Base-by-base conservation (phyloP, 495 filamentous ascomycete species). In the Lentithecium fluviatile region DNA sequence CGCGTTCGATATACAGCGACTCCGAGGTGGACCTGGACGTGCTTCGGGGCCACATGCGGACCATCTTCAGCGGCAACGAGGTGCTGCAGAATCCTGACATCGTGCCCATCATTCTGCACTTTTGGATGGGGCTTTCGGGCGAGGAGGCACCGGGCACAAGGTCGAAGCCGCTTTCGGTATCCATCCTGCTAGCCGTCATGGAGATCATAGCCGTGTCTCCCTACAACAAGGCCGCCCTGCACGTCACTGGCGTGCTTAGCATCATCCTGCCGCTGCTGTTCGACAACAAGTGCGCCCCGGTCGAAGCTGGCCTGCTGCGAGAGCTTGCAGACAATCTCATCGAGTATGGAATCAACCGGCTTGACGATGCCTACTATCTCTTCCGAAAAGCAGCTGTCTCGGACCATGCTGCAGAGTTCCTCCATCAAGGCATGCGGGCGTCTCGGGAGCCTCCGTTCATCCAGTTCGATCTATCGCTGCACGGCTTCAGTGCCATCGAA, bases 401-500 rank as follows among this genome's bases (percentile, higher is more conserved):
- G 42, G 69, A 83, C 11, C 70, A 78, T 26, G 82, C 86, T 13
- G 83, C 87, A 32, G 79, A 84, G 38, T 91, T 96, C 63, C 85
- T 95, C 36, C 77, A 93, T 17, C 77, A 82, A 58, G 84, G 85
- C 53, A 81, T 95, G 55, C 83, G 86, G 66, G 77, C 78, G 47
- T 90, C 91, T 48, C 83, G 85, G 56, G 80, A 82, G 19, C 90
- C 94, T 29, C 81, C 92, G 2, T 90, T 88, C 66, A 86, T 98
- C 68, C 90, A 97, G 67, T 97, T 98, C 73, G 94, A 98, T 75
- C 78, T 97, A 49, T 94, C 90, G 3, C 75, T 88, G 21, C 79
- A 94, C 75, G 94, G 94, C 6, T 95, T 86, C 73, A 85, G 88
- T 12, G 96, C 94, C 0, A 81, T 97, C 66, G 94, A 97, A 67